These are phyloP conservation scores for Aureococcus anophagefferens DNA, from an alignment of 108 stramenopile species.

Conservation along the genomic window DNA sequence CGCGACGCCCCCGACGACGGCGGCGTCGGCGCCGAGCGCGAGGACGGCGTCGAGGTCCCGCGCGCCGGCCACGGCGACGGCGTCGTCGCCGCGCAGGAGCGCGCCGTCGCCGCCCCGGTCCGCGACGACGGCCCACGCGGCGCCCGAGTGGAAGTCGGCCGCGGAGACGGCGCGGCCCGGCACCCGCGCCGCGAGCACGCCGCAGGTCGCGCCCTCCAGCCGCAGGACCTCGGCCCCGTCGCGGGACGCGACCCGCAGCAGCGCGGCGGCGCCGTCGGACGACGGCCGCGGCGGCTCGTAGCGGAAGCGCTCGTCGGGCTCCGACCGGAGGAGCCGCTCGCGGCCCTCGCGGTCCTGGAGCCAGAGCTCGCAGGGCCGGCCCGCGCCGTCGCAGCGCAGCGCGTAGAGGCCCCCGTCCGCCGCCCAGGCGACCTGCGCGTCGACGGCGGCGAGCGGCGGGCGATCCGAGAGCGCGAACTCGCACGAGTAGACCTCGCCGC, in stretches of 20 bases:
- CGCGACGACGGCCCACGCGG: neutral
- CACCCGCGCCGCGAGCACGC: neutral
- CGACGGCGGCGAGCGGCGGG: neutral
- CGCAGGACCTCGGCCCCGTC: neutral
- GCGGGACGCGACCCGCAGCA: neutral
- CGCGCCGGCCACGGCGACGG: neutral
- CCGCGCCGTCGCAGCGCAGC: neutral
- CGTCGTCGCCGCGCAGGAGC: neutral
- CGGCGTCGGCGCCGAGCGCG: neutral
- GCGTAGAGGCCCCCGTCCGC: neutral
- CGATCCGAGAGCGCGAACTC: too few species aligned
- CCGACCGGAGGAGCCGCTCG: neutral
- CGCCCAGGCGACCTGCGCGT: neutral
- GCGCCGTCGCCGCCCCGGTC: neutral
- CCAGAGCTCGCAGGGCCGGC: neutral
- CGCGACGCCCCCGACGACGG: neutral
- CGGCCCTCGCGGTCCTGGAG: neutral
- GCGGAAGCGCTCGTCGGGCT: neutral
- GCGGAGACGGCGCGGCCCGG: neutral
- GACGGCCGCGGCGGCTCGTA: neutral
- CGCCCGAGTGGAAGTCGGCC: neutral
- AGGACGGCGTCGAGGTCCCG: neutral
- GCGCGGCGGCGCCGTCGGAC: neutral
- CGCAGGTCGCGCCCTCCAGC: neutral
- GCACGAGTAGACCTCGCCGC: slow-evolving; percentile 67